Percentiles rank a stretch among this genome's conserved stretches.
phyloP scores from a whole-genome alignment of 495 filamentous ascomycete species.

The Penicillium egyptiacum region DNA sequence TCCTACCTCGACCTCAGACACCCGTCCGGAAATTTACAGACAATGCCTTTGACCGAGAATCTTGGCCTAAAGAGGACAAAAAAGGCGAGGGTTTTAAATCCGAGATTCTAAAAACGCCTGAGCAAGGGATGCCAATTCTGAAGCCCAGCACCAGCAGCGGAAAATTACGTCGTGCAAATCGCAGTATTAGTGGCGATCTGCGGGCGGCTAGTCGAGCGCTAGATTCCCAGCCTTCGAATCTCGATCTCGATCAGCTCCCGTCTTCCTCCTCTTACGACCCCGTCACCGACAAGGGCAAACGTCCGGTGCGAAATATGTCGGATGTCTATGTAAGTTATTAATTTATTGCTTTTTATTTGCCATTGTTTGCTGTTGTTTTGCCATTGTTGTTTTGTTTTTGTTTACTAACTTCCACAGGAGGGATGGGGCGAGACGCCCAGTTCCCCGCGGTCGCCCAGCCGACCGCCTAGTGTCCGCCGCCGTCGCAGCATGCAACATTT shows the following conservation, averaged over 20 bases:
- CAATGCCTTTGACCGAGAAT: conserved; percentile 48
- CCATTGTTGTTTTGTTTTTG: conserved; percentile 29
- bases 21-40: conserved; percentile 51
- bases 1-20: conserved; percentile 44
- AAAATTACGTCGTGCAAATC: conserved; percentile 67
- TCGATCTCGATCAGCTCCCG: conserved; percentile 48
- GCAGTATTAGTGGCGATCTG: conserved; percentile 77
- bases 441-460: conserved; percentile 89
- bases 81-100: background rate
- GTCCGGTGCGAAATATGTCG: conserved; percentile 78
- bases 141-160: conserved; percentile 36
- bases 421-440: conserved; percentile 90
- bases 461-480: conserved; percentile 92
- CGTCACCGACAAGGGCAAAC: conserved; percentile 83
- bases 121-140: conserved; percentile 37
- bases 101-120: conserved; percentile 36
- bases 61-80: conserved; percentile 55
- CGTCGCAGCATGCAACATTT: conserved; percentile 95
- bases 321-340: conserved; percentile 84
- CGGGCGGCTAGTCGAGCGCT: conserved; percentile 61
- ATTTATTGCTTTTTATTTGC: conserved; percentile 16
- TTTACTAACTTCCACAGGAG: conserved; percentile 58
- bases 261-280: conserved; percentile 69
- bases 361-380: background rate
- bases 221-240: conserved; percentile 33